Evolutionary conservation across 1,139 yeast genomes (phyloP).

Genomic region (Williopsis jadinii): DNA sequence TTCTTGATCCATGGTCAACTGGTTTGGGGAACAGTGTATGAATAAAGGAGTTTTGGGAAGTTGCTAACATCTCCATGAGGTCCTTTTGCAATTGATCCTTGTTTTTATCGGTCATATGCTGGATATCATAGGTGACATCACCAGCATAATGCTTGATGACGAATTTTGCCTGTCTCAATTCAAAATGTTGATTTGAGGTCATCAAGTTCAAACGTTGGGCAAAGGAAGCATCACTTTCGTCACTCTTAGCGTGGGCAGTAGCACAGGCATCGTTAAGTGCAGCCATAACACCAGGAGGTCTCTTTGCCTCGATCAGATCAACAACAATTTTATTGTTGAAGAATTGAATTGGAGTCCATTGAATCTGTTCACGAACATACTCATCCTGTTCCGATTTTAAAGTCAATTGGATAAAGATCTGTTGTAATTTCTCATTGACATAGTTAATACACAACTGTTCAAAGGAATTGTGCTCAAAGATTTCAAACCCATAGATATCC

Average conservation of each 20-base stretch:
- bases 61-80: conserved; percentile 66
- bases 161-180: conserved; percentile 81
- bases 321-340: conserved; percentile 96
- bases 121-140: conserved; percentile 89
- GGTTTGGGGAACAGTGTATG: conserved; percentile 71
- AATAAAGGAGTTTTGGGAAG: conserved; percentile 66
- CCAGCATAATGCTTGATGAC: conserved; percentile 97
- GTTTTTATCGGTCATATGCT: conserved; percentile 93
- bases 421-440: conserved; percentile 95
- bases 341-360: conserved; percentile 97
- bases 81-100: conserved; percentile 93
- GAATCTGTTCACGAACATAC: conserved; percentile 87
- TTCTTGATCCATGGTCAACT: conserved; percentile 64
- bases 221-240: conserved; percentile 95
- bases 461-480: conserved; percentile 92
- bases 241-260: conserved; percentile 97
- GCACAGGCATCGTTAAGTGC: conserved; percentile 96
- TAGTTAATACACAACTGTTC: conserved; percentile 97
- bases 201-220: conserved; percentile 88
- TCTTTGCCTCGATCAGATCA: conserved; percentile 86
- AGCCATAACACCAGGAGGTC: conserved; percentile 97
- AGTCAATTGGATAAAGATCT: conserved; percentile 91
- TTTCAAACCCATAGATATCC: conserved; percentile 98
- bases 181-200: conserved; percentile 78
- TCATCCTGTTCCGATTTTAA: conserved; percentile 97